Evolutionary conservation across 306 rosid genomes (phyloP).

Genomic region (cucumber (Cucumis sativus)): DNA sequence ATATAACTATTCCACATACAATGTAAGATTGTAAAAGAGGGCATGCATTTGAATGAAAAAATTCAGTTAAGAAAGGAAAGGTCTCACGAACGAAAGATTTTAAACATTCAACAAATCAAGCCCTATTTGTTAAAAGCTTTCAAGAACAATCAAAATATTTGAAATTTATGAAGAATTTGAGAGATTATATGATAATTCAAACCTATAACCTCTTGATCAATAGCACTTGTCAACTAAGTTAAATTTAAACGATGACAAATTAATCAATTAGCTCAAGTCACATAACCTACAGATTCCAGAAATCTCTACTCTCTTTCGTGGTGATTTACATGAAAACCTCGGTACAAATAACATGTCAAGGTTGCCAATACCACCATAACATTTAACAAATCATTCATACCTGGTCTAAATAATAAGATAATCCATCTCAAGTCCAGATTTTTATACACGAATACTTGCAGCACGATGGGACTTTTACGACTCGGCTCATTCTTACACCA

Average conservation of each 20-base stretch:
- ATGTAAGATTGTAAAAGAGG: neutral
- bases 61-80: neutral
- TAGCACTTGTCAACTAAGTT: too few relatives aligned
- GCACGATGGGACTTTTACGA: neutral
- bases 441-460: neutral
- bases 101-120: neutral
- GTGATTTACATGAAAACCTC: neutral
- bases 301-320: neutral
- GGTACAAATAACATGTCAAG: neutral
- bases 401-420: neutral
- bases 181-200: neutral
- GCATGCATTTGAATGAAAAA: too few relatives aligned
- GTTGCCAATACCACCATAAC: neutral
- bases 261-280: neutral
- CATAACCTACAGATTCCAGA: neutral
- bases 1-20: neutral
- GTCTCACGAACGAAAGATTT: neutral
- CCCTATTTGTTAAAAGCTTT: neutral
- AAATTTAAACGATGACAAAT: neutral
- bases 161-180: neutral
- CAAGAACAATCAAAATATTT: neutral
- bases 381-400: neutral
- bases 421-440: neutral
- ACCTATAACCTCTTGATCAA: neutral
- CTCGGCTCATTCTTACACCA: neutral